A percentile compares a stretch with the other conserved stretches of the same genome.
These are phyloP conservation scores for Adansonia digitata DNA, from an alignment of 345 rosid species.

Conservation along the genomic window DNA sequence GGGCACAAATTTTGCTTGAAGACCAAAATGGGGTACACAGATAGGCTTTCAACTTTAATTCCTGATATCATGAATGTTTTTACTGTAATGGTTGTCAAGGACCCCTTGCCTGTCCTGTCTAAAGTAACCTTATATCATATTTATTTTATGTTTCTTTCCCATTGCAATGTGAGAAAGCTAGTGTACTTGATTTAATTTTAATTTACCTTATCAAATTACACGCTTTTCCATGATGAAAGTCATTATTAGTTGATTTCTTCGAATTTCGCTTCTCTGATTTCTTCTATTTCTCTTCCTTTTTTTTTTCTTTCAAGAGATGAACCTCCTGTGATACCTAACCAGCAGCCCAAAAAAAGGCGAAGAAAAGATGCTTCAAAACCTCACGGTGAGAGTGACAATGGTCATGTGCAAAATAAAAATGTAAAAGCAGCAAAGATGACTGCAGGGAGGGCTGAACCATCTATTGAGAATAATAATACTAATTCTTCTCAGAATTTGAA, in stretches of 20 bases:
- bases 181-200: neutral
- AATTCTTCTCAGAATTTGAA: conserved; percentile 31
- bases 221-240: neutral
- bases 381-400: conserved; percentile 46
- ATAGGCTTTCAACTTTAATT: neutral
- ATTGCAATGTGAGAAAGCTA: neutral
- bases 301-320: conserved; percentile 40
- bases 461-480: conserved; percentile 28
- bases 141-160: neutral
- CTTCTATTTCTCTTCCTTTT: conserved; percentile 1
- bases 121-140: neutral
- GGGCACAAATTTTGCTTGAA: too few species aligned
- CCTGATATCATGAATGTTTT: neutral
- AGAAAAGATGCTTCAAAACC: conserved; percentile 59
- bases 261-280: neutral
- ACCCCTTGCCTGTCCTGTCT: neutral
- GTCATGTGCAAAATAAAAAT: conserved; percentile 41
- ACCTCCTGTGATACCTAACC: conserved; percentile 42
- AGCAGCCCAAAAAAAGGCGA: conserved; percentile 74
- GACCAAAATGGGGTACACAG: too few species aligned
- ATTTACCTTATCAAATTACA: too few species aligned
- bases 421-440: conserved; percentile 45
- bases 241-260: neutral
- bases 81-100: neutral
- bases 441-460: conserved; percentile 32